Conservation (phyloP, 257 asterid species). For the Jacaranda mimosifolia region DNA sequence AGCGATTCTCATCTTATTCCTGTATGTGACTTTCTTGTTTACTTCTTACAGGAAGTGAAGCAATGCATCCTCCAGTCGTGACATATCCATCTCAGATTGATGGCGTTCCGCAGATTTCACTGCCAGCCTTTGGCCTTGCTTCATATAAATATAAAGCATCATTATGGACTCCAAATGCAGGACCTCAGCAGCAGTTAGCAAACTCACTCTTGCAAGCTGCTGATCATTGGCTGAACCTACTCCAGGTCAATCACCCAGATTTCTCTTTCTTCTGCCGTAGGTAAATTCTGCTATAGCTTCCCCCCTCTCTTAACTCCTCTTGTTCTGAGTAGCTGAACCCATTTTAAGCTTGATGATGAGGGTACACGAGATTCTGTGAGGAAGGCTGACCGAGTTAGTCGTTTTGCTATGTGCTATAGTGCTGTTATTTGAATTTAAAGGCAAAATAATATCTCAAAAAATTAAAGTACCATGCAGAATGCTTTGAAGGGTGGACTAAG, state of each 20-base stretch:
- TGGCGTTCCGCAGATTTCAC: conserved; percentile 60
- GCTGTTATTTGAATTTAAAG: neutral
- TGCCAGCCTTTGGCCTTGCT: conserved; percentile 90
- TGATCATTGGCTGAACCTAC: conserved; percentile 62
- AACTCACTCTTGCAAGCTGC: conserved; percentile 74
- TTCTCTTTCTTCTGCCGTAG: conserved; percentile 83
- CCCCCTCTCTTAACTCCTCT: conserved; percentile 16
- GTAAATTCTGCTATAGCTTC: conserved; percentile 38
- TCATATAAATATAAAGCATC: conserved; percentile 76
- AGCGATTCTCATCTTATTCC: neutral
- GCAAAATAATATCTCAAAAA: neutral
- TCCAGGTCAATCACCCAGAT: conserved; percentile 86
- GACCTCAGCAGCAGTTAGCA: conserved; percentile 58
- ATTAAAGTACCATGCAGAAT: neutral
- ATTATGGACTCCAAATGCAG: conserved; percentile 75
- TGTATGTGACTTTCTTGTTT: conserved; percentile 7
- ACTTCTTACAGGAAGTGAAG: conserved; percentile 60
- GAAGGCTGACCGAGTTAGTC: neutral
- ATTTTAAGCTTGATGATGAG: conserved; percentile 3
- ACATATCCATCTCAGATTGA: conserved; percentile 59
- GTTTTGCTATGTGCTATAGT: neutral
- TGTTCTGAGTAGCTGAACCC: conserved; percentile 12
- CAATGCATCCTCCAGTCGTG: conserved; percentile 49
- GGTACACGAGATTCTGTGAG: conserved; percentile 16
- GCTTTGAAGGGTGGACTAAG: conserved; percentile 15